Conservation (phyloP, 2,329 filamentous ascomycete genomes). For the Microsporum audouinii region DNA sequence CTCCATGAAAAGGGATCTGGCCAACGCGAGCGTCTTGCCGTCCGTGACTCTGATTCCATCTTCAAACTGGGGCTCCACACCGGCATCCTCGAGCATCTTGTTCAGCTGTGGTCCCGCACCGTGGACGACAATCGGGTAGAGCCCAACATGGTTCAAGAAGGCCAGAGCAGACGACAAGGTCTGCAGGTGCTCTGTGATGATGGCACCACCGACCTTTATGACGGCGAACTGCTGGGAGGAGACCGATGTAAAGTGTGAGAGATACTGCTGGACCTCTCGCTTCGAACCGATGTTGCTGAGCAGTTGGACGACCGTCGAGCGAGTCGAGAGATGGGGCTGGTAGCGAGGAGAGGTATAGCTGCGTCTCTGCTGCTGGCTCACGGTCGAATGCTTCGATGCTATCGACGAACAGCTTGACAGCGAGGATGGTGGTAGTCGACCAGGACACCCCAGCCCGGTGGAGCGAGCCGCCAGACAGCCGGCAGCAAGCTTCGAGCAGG, state of each 20-base stretch:
- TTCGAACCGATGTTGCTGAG: constrained; percentile 94
- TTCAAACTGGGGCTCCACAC: constrained; percentile 89
- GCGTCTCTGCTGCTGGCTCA: constrained; percentile 26
- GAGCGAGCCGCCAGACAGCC: constrained; percentile 22
- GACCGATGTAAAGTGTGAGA: constrained; percentile 93
- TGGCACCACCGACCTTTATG: constrained; percentile 95
- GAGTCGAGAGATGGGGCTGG: constrained; percentile 49
- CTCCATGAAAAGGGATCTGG: constrained; percentile 82
- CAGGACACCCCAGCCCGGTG: constrained; percentile 20
- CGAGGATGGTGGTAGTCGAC: constrained; percentile 18
- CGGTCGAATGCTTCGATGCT: constrained; percentile 19
- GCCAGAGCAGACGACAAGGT: constrained; percentile 79
- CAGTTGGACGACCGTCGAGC: constrained; percentile 75
- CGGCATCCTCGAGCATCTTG: constrained; percentile 74
- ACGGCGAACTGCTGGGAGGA: constrained; percentile 96
- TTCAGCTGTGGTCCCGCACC: constrained; percentile 93
- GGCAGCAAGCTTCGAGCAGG: constrained; percentile 14
- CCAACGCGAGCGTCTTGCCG: constrained; percentile 83
- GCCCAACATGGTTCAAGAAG: constrained; percentile 85
- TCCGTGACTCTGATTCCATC: constrained; percentile 95
- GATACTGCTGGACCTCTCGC: constrained; percentile 92
- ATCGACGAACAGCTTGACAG: constrained; percentile 15
- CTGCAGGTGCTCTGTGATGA: constrained; percentile 86
- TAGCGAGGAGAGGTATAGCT: constrained; percentile 35
- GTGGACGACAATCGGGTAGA: constrained; percentile 92